phyloP scores from a whole-genome alignment of 1,139 yeast genomes.

The Arxiozyma bovina region DNA sequence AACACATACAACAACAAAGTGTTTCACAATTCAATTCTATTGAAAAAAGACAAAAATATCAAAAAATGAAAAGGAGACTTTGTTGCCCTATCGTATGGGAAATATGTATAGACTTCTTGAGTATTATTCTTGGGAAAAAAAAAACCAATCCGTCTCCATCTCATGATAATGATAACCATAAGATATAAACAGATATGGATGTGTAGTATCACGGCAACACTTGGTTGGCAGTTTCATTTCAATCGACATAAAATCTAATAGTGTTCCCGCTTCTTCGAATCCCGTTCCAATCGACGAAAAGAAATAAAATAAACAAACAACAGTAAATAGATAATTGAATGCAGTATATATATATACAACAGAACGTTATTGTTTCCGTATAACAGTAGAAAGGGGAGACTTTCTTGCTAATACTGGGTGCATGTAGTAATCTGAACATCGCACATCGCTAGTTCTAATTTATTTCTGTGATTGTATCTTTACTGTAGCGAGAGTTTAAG shows the following conservation, averaged over 20 bases:
- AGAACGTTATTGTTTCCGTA: background rate
- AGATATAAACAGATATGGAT: background rate
- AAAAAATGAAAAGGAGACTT: background rate
- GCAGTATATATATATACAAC: background rate
- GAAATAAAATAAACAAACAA: background rate
- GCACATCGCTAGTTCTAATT: background rate
- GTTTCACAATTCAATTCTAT: background rate
- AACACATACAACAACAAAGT: background rate
- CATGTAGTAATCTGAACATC: background rate
- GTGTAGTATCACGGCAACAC: background rate
- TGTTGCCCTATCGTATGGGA: conserved; percentile 23
- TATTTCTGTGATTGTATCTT: background rate
- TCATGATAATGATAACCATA: background rate
- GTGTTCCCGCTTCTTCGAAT: conserved; percentile 1
- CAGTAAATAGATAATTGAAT: background rate
- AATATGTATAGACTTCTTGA: conserved; percentile 31
- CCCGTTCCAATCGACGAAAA: background rate
- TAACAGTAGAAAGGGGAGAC: background rate
- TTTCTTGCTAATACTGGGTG: background rate
- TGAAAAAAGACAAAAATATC: conserved; percentile 4
- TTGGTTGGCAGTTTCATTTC: background rate
- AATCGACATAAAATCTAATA: background rate
- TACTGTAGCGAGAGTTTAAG: too few species aligned
- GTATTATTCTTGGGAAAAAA: conserved; percentile 22
- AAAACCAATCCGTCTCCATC: too few species aligned